Evolutionary conservation across 2,329 filamentous ascomycete genomes (phyloP), one percentile per base, ranked within the genome.

Genomic region (Exophiala xenobiotica): DNA sequence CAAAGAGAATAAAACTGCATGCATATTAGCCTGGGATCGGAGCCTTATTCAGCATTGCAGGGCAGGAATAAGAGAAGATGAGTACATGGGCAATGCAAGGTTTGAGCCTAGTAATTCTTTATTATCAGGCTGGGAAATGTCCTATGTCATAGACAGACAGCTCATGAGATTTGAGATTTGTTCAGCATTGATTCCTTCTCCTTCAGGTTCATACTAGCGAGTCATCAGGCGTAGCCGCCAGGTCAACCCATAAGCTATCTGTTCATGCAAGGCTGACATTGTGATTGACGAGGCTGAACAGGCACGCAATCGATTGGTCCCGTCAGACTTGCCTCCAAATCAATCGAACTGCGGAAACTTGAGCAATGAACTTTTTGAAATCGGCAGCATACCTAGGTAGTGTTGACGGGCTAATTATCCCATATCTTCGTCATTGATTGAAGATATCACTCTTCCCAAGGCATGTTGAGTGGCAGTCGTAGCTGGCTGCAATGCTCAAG

Each of bases 401-500:
- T 9, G 38, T n/a, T n/a, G 4, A 14, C 23, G 38, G 23, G 19
- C 19, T 12, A 22, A 9, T 40, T 40, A n/a, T 14, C 23, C 18
- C 38, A 22, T 22, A 2, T 20, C 19, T 19, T 44, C 20, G 12
- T 33, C 12, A 20, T 9, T 46, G 7, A 8, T 11, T 23, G 24
- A 26, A 16, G 18, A 16, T 33, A 5, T 12, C 29, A n/a, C 47
- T 31, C 33, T 49, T 50, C 39, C 38, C 53, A 46, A 62, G 65
- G 58, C 53, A 76, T 76, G 74, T 62, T 69, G 45, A 62, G 62
- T 51, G 51, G 41, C 37, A 47, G 55, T 48, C 49, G 40, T 40
- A 59, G 63, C 24, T 64, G 67, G 23, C 76, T 73, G 72, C 66
- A 73, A 65, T 79, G 75, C 63, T 70, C 72, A 64, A 69, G 65